Percentiles rank a stretch among this genome's conserved stretches.
Evolutionary conservation across 2,329 filamentous ascomycete genomes (phyloP).

Genomic region (Talaromyces sp.): DNA sequence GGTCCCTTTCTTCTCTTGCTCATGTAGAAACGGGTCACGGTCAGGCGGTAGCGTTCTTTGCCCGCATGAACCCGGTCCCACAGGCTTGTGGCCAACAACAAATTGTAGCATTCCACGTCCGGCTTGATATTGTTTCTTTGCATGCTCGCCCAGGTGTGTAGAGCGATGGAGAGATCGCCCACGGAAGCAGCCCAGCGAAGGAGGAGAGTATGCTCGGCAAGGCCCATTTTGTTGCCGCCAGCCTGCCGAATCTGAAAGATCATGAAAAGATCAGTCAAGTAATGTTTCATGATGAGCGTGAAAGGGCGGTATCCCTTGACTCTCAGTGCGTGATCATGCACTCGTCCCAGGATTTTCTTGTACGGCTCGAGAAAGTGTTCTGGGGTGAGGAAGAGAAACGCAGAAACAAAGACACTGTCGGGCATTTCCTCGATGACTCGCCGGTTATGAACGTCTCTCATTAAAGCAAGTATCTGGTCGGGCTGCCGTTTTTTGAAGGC

Average conservation of each 20-base stretch:
- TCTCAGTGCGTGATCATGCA: conserved; percentile 47
- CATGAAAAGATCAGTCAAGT: conserved; percentile 35
- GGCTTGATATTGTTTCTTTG: conserved; percentile 34
- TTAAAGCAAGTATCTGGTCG: conserved; percentile 34
- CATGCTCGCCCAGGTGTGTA: conserved; percentile 46
- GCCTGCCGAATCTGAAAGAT: conserved; percentile 30
- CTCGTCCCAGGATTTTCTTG: conserved; percentile 43
- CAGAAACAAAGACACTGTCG: conserved; percentile 56
- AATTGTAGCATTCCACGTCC: conserved; percentile 51
- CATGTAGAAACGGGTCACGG: conserved; percentile 29
- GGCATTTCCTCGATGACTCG: conserved; percentile 42
- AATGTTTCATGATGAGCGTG: conserved; percentile 19
- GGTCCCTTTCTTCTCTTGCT: conserved; percentile 21
- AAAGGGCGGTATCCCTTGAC: conserved; percentile 39
- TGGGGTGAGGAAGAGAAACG: conserved; percentile 61
- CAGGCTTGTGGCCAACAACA: conserved; percentile 48
- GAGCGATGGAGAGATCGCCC: conserved; percentile 41
- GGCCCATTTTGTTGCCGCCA: conserved; percentile 37
- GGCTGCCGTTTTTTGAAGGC: conserved; percentile 24
- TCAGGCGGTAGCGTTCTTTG: conserved; percentile 34
- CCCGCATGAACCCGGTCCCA: conserved; percentile 43
- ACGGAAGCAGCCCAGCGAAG: conserved; percentile 49
- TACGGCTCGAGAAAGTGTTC: conserved; percentile 44
- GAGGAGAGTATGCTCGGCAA: conserved; percentile 50
- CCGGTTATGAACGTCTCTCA: conserved; percentile 28